Evolutionary conservation across 768 basidiomycete genomes (phyloP).

Genomic region (Gyrodon lividus): DNA sequence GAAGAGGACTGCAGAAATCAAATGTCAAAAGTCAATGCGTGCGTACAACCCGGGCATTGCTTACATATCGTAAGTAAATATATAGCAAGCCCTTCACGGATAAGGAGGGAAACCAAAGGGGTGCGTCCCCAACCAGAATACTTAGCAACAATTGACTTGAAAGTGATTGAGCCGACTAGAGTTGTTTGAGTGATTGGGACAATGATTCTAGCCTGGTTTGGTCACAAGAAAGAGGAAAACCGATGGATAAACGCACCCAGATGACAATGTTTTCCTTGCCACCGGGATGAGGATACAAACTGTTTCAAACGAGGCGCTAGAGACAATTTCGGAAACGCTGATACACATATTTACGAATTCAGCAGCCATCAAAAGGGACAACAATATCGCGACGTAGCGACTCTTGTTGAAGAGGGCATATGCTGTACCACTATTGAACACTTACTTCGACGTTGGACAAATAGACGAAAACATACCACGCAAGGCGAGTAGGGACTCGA

Average conservation of each 20-base stretch:
- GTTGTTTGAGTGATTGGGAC: slow-evolving; percentile 37
- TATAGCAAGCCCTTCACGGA: slow-evolving; percentile 47
- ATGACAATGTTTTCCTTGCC: not conserved
- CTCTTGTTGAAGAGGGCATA: slow-evolving; percentile 33
- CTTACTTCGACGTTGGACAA: not conserved
- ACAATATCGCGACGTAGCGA: slow-evolving; percentile 22
- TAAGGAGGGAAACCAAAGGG: slow-evolving; percentile 37
- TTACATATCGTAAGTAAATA: slow-evolving; percentile 41
- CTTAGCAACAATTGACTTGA: slow-evolving; percentile 36
- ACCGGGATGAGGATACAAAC: slow-evolving; percentile 2
- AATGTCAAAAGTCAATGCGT: not conserved
- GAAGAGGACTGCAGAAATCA: slow-evolving; percentile 2
- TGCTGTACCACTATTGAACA: not conserved
- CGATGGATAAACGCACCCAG: not conserved
- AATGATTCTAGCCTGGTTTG: slow-evolving; percentile 22
- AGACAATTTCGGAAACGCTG: slow-evolving; percentile 32
- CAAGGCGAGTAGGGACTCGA: slow-evolving; percentile 20
- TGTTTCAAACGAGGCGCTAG: slow-evolving; percentile 5
- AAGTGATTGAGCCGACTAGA: slow-evolving; percentile 37
- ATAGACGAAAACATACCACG: slow-evolving; percentile 14
- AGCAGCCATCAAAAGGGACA: slow-evolving; percentile 25
- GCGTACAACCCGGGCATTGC: not conserved
- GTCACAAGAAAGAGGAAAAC: not conserved
- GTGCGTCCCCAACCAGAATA: slow-evolving; percentile 41
- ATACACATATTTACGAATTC: slow-evolving; percentile 35